A percentile compares a stretch with the other conserved stretches of the same genome.
Evolutionary conservation across 345 rosid genomes (phyloP).

Genomic region (Salix udensis): DNA sequence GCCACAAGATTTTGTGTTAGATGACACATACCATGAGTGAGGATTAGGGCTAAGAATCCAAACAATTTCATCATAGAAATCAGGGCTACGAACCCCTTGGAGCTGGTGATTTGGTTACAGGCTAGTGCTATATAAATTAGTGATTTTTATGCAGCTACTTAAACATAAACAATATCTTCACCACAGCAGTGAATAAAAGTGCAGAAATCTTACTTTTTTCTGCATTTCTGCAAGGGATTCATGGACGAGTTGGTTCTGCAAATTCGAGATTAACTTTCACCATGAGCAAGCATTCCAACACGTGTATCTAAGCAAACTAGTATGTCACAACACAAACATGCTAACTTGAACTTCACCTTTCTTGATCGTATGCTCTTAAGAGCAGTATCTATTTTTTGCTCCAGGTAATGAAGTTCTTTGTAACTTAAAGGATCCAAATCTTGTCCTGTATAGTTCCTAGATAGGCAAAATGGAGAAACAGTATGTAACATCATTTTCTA

Average conservation of each 20-base stretch:
- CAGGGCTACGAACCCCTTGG: not conserved
- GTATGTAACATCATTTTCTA: not conserved
- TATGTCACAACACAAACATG: not conserved
- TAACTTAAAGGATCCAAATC: conserved; percentile 55
- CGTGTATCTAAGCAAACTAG: not conserved
- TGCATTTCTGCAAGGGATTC: conserved; percentile 61
- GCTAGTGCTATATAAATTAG: not conserved
- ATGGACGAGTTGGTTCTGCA: conserved; percentile 66
- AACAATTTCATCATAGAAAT: not conserved
- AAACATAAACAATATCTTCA: not conserved
- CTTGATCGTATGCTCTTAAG: conserved; percentile 70
- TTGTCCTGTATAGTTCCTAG: conserved; percentile 63
- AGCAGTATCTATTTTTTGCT: conserved; percentile 73
- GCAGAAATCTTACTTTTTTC: conserved; percentile 47
- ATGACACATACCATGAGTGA: not conserved
- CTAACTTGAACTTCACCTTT: conserved; percentile 41
- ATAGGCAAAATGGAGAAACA: not conserved
- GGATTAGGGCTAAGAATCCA: not conserved
- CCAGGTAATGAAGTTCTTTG: conserved; percentile 70
- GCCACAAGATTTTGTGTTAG: conserved; percentile 16
- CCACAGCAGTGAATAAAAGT: not conserved
- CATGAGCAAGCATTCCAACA: not conserved
- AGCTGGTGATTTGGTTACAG: not conserved
- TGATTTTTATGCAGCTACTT: not conserved
- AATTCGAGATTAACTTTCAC: not conserved